A percentile compares a stretch with the other conserved stretches of the same genome.
Conservation (phyloP, 2,329 filamentous ascomycete species). For the Leptographium wingfieldii region DNA sequence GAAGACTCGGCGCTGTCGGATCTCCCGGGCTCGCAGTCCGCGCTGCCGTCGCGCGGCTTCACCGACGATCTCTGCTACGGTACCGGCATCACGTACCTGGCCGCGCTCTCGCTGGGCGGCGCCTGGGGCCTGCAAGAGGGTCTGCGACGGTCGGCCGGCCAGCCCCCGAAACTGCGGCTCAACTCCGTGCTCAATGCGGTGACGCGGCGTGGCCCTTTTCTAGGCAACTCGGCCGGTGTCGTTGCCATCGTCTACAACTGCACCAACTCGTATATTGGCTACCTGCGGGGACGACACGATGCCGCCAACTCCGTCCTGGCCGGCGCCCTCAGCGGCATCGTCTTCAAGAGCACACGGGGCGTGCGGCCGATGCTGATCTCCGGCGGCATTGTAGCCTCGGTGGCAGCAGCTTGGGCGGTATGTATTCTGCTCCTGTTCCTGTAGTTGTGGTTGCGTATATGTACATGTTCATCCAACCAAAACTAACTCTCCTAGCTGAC, state of each 20-base stretch:
- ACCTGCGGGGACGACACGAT: conserved; percentile 75
- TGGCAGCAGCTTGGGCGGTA: conserved; percentile 87
- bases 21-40: conserved; percentile 72
- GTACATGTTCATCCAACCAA: background rate
- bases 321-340: conserved; percentile 75
- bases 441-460: too few relatives aligned
- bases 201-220: conserved; percentile 81
- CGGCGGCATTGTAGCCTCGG: conserved; percentile 71
- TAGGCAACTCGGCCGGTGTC: conserved; percentile 92
- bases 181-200: conserved; percentile 94
- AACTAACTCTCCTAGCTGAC: conserved; percentile 9
- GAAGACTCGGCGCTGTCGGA: conserved; percentile 85
- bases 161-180: conserved; percentile 79
- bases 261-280: conserved; percentile 73
- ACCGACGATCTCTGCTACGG: conserved; percentile 98
- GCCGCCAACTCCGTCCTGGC: conserved; percentile 77
- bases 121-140: conserved; percentile 90
- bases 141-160: conserved; percentile 59
- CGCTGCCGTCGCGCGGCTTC: conserved; percentile 90
- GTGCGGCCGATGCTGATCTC: conserved; percentile 89
- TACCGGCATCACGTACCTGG: conserved; percentile 84
- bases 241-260: conserved; percentile 95
- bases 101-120: conserved; percentile 76
- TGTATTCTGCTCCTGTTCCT: conserved; percentile 24
- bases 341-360: conserved; percentile 94